Base-by-base conservation (phyloP, 768 basidiomycete species). In the Chalciporus pseudorubinellus region DNA sequence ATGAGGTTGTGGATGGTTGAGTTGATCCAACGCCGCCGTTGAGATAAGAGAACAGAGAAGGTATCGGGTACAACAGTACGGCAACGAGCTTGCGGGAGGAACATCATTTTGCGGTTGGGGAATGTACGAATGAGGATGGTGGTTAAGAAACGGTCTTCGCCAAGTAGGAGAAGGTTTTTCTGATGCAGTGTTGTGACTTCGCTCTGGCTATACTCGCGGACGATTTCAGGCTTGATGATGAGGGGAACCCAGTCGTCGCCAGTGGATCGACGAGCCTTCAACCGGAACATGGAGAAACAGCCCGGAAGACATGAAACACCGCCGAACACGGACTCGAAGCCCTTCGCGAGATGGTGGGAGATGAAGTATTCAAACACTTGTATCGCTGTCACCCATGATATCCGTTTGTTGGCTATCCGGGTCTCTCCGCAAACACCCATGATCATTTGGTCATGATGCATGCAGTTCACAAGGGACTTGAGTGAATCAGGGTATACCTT, bases 401-500 rank as follows among this genome's bases (percentile, higher is more conserved):
- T 84, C 20, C 94, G 88, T 67, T 99, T 99, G 78, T 99, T 99
- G 40, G 92, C 94, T 71, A 99, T 97, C 21, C 95, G 87, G 5
- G 97, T 99, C 70, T 99, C 97, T 44, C 97, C 97, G 66, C 97
- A 98, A 28, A 94, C 89, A 26, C 97, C 97, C 97, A 99, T 99
- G 68, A 98, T 95, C 84, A 94, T 83, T 65, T 88, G 91, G 71
- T 99, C 97, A 68, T 97, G 89, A 59, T 98, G 95, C 94, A 98
- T 95, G 72, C 90, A 93, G 67, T 98, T 98, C 62, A 99, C 95
- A 40, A 98, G 80, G 62, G 91, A 83, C 50, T 81, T 85, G 36
- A 98, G 78, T 1, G 97, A 95, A 39, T 90, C 86, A 7, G 92
- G 90, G 67, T 89, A 92, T 26, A 97, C 90, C 64, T 92, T 95